Evolutionary conservation across 1,284 basidiomycete genomes (phyloP).

Genomic region (Trichosporon coremiiforme): DNA sequence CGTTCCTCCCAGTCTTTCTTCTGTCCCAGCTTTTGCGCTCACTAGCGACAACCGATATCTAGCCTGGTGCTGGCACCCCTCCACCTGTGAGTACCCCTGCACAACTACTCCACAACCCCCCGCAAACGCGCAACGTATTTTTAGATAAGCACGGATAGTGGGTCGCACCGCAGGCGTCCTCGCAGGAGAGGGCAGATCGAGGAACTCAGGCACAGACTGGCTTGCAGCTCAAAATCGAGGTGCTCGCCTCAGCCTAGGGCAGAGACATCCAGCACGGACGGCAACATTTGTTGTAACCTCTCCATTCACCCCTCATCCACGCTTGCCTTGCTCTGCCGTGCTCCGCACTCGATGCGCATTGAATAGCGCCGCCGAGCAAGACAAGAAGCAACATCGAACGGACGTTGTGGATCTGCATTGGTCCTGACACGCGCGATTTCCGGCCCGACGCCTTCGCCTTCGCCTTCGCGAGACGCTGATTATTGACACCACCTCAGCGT

Average conservation of each 20-base stretch:
- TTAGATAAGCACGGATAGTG: slow-evolving; percentile 19
- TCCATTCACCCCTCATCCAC: slow-evolving; percentile 1
- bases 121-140: not conserved
- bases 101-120: not conserved
- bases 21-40: not conserved
- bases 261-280: not conserved
- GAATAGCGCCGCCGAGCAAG: not conserved
- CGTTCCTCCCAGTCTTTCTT: not conserved
- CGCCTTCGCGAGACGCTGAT: slow-evolving; percentile 3
- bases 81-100: not conserved
- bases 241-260: not conserved
- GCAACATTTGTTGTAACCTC: slow-evolving; percentile 1
- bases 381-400: not conserved
- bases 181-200: not conserved
- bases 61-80: not conserved
- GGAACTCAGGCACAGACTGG: slow-evolving; percentile 7
- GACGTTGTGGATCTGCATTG: not conserved
- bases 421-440: not conserved
- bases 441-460: not conserved
- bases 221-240: not conserved
- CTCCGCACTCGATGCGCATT: slow-evolving; percentile 7
- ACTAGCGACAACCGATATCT: slow-evolving; percentile 2
- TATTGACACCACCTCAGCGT: slow-evolving; percentile 14
- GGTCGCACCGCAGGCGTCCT: not conserved
- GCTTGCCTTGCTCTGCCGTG: slow-evolving; percentile 7